Evolutionary conservation across 805 yeast species (phyloP), one percentile per base, ranked within the genome.

Genomic region (Yarrowia sp.): DNA sequence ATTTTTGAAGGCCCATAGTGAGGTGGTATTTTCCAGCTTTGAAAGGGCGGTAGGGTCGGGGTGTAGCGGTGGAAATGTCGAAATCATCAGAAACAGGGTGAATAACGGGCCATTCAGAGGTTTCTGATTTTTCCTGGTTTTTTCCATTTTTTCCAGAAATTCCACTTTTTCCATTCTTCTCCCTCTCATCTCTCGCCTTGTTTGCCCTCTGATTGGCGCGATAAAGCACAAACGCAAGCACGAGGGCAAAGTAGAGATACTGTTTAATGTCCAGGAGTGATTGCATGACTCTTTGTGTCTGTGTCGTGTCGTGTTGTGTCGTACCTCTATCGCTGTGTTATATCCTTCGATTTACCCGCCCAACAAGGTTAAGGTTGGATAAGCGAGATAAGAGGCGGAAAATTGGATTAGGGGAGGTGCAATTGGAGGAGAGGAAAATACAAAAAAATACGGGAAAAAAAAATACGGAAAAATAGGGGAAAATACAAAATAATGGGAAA

Each of bases 1-100:
- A 73, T 73, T 82, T 80, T 69, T 82, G 79, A 61, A 88, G 81
- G 0, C 88, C 89, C 89, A 89, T 84, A 2, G 89, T 87, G 76
- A 89, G 77, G 70, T 82, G 84, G 72, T 88, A 87, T 52, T 80
- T 84, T n/a, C 86, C 88, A 56, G 84, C 82, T 74, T 85, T 87
- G 79, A 87, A 89, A 1, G 91, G 92, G 59, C 86, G 77, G 71
- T 82, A 63, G 8, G 56, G 67, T 0, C 67, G 38, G 3, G 10
- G n/a, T n/a, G n/a, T n/a, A n/a, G n/a, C n/a, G n/a, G n/a, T n/a
- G n/a, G n/a, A n/a, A n/a, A n/a, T n/a, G n/a, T 59, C 65, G 11
- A 59, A 59, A 11, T 16, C 11, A n/a, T 32, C 9, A 0, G 14
- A 16, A 1, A 45, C 42, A 7, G 52, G 19, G 19, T 19, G 19